phyloP scores from a whole-genome alignment of 1,284 basidiomycete species.

The Ustilago xerochloae region DNA sequence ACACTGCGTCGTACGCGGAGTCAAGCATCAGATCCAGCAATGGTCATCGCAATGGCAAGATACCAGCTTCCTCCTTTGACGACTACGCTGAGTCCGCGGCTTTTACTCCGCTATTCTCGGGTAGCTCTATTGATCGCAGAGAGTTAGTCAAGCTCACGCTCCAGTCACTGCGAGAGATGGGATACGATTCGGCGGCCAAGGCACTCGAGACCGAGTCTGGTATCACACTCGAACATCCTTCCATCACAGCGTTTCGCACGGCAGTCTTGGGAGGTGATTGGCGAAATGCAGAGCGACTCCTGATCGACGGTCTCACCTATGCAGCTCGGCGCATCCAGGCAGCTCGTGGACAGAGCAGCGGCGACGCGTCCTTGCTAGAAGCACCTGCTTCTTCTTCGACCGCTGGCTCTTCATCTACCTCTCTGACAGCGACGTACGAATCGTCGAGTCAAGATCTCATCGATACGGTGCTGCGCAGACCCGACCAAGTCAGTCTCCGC shows the following conservation, averaged over 20 bases:
- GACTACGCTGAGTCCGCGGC: slow-evolving; percentile 21
- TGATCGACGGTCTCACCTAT: slow-evolving; percentile 71
- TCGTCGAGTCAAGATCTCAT: slow-evolving; percentile 30
- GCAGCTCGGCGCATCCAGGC: slow-evolving; percentile 40
- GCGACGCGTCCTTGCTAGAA: neutral
- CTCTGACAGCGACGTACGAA: slow-evolving; percentile 7
- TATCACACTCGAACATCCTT: slow-evolving; percentile 81
- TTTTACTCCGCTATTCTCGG: slow-evolving; percentile 35
- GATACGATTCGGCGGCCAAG: slow-evolving; percentile 89
- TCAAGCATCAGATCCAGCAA: slow-evolving; percentile 20
- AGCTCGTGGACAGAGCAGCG: slow-evolving; percentile 7
- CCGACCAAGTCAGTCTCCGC: slow-evolving; percentile 41
- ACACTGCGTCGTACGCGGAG: slow-evolving; percentile 11
- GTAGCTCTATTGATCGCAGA: slow-evolving; percentile 74
- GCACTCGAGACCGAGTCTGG: slow-evolving; percentile 93
- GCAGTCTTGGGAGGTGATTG: slow-evolving; percentile 86
- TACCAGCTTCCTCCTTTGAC: slow-evolving; percentile 1
- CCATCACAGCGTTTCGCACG: slow-evolving; percentile 83
- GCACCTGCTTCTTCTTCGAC: slow-evolving; percentile 22
- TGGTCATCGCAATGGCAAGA: slow-evolving; percentile 25
- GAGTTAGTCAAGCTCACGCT: slow-evolving; percentile 91
- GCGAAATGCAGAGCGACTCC: slow-evolving; percentile 80
- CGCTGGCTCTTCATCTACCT: slow-evolving; percentile 14
- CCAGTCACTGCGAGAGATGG: slow-evolving; percentile 90
- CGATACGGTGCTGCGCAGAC: slow-evolving; percentile 52